Evolutionary conservation across 768 basidiomycete genomes (phyloP).

Genomic region (Naganishia vishniacii): DNA sequence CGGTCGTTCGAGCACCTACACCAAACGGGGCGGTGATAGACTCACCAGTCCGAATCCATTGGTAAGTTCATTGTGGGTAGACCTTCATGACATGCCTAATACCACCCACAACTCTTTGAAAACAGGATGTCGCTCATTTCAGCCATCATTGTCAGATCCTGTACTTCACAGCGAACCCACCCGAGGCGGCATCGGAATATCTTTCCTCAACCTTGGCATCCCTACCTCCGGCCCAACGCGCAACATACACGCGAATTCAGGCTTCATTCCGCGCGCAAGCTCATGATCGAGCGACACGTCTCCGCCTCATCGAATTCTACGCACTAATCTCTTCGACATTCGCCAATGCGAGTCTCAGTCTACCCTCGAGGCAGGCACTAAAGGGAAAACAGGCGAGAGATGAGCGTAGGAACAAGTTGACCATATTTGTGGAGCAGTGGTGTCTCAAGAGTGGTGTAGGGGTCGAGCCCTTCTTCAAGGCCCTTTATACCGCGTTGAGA

Average conservation of each 20-base stretch:
- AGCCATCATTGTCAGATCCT: constrained; percentile 39
- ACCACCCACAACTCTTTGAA: neutral
- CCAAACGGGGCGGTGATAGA: constrained; percentile 2
- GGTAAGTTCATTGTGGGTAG: neutral
- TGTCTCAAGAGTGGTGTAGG: constrained; percentile 76
- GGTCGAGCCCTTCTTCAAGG: constrained; percentile 78
- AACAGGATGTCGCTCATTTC: constrained; percentile 37
- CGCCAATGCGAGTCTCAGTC: constrained; percentile 72
- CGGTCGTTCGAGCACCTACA: constrained; percentile 15
- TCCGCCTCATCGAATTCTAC: constrained; percentile 75
- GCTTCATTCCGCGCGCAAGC: constrained; percentile 78
- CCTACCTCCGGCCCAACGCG: constrained; percentile 74
- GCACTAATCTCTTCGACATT: constrained; percentile 73
- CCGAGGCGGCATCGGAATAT: constrained; percentile 39
- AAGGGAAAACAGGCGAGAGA: constrained; percentile 61
- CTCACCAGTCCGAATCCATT: constrained; percentile 18
- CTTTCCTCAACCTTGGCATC: constrained; percentile 79
- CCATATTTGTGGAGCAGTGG: constrained; percentile 72
- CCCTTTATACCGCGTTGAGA: constrained; percentile 70
- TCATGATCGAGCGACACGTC: constrained; percentile 70
- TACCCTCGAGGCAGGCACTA: constrained; percentile 66
- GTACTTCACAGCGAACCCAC: constrained; percentile 37
- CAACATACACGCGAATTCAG: constrained; percentile 78
- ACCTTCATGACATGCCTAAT: neutral
- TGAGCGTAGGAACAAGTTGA: constrained; percentile 70